Base-by-base conservation (phyloP, 805 yeast species). In the Ascoidea rubescens region DNA sequence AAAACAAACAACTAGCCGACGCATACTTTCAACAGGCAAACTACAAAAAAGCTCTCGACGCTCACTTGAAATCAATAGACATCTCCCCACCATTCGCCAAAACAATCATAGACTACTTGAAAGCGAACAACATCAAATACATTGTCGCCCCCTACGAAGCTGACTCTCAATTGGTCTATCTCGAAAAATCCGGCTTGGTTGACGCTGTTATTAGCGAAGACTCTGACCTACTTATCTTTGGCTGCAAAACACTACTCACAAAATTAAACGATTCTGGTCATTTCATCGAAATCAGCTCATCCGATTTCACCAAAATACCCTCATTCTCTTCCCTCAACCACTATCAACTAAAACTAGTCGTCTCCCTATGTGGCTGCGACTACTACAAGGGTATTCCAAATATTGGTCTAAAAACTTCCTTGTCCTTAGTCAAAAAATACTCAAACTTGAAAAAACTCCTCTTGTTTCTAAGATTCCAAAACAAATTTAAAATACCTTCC, bases 131-230 rank as follows among this genome's bases (percentile, higher is more conserved):
- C 1, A 79, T 93, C 49, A 75, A 73, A 54, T 91, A 78, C 60
- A 77, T 93, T 5, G 99, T 93, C 6, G 98, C 99, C 0, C 99
- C 99, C 0, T 93, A 88, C 63, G 99, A 93, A 67, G 99, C 99
- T 0, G 99, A 93, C 64, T 84, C 99, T 0, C 99, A 93, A 65
- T 79, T 93, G 84, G 98, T 90, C 7, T 88, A 82, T 60, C 72
- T 93, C 47, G 98, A 91, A 62, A 77, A 79, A 54, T 57, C 67
- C 0, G 91, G 91, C 0, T 51, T 79, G 0, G 91, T 88, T 5
- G 84, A 88, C 55, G 98, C 91, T 0, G 86, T 93, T 5, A 72
- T 93, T 6, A 83, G 96, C 46, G 99, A 93, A 62, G 99, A 93
- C 63, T 89, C 97, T 0, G 99, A 93, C 68, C 71, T 93, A 57